Conservation (phyloP, 805 yeast genomes). For the Pichia membranifaciens region DNA sequence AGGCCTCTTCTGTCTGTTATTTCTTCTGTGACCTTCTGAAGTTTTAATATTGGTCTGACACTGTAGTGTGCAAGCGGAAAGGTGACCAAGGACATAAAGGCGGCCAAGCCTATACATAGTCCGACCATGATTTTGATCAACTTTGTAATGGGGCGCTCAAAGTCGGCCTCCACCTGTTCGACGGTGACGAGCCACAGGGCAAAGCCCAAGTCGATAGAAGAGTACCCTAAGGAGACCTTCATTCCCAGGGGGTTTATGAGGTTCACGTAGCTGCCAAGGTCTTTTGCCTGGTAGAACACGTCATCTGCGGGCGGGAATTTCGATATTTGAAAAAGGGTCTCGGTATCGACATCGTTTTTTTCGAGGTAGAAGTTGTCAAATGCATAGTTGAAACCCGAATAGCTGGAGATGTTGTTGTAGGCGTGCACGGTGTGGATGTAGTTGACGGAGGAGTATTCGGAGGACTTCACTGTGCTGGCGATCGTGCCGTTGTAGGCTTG, state of each 20-base stretch:
- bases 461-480: constrained; percentile 31
- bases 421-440: constrained; percentile 23
- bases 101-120: constrained; percentile 73
- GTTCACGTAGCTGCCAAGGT: constrained; percentile 38
- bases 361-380: constrained; percentile 31
- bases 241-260: constrained; percentile 32
- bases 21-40: constrained; percentile 78
- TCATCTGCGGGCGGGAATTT: constrained; percentile 22
- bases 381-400: constrained; percentile 36
- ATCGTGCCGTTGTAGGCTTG: constrained; percentile 19
- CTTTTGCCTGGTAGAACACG: constrained; percentile 19
- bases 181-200: constrained; percentile 70
- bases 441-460: constrained; percentile 30
- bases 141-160: constrained; percentile 55
- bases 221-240: constrained; percentile 52
- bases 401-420: constrained; percentile 19
- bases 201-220: constrained; percentile 38
- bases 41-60: constrained; percentile 71
- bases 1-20: constrained; percentile 41
- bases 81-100: constrained; percentile 65
- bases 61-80: constrained; percentile 81
- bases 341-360: constrained; percentile 5
- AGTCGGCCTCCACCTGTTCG: constrained; percentile 53
- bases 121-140: constrained; percentile 69
- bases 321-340: constrained; percentile 8